A percentile compares a stretch with the other conserved stretches of the same genome.
Conservation (phyloP, 2,329 filamentous ascomycete genomes). For the Xylaria sp. region DNA sequence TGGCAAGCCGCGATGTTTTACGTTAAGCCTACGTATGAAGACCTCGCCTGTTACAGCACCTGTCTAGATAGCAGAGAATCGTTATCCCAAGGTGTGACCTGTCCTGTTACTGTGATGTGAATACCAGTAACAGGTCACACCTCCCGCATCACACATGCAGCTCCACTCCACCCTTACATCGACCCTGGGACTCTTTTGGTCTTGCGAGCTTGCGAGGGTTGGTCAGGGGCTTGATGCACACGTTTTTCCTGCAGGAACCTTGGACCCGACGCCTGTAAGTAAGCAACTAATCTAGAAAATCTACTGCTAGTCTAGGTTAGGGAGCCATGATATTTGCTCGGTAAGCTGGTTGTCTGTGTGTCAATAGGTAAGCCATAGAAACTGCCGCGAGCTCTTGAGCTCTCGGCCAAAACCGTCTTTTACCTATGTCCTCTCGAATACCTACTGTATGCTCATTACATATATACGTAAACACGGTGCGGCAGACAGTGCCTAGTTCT, state of each 20-base stretch:
- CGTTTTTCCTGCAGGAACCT: slow-evolving; percentile 34
- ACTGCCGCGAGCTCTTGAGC: neutral
- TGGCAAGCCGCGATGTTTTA: no score
- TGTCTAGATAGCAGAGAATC: no score
- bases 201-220: neutral
- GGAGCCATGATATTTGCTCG: neutral
- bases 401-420: neutral
- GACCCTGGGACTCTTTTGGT: neutral
- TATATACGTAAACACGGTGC: no score
- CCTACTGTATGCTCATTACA: neutral
- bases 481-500: no score
- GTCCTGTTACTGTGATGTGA: neutral
- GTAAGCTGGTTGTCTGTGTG: neutral
- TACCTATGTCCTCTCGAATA: neutral
- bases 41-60: no score
- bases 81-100: no score
- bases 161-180: neutral
- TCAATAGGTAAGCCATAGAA: slow-evolving; percentile 2
- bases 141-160: neutral
- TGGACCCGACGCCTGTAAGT: slow-evolving; percentile 22
- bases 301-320: neutral
- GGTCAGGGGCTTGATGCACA: slow-evolving; percentile 22
- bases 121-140: neutral
- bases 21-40: no score
- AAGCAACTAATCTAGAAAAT: slow-evolving; percentile 11